phyloP scores from a whole-genome alignment of 2,329 filamentous ascomycete species.

The Alternaria panax region DNA sequence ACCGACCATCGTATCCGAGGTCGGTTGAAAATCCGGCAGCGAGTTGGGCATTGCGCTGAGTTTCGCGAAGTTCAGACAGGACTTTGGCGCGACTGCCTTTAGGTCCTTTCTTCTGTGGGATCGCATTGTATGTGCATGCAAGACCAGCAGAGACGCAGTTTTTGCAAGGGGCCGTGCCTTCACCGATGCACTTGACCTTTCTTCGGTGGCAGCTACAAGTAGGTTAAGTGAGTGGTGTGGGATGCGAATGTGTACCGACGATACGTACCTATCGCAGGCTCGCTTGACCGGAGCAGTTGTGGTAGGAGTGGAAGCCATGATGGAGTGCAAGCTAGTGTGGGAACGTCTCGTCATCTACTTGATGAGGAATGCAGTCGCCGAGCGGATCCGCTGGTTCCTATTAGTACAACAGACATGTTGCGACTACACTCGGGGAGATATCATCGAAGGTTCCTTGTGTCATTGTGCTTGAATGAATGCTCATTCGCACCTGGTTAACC shows the following conservation, averaged over 20 bases:
- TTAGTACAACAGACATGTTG: constrained; percentile 38
- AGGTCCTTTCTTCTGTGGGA: constrained; percentile 69
- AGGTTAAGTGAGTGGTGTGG: constrained; percentile 19
- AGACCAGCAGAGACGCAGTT: constrained; percentile 67
- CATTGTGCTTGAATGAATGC: constrained; percentile 41
- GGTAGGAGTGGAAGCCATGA: constrained; percentile 34
- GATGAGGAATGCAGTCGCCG: constrained; percentile 28
- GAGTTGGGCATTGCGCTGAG: constrained; percentile 55
- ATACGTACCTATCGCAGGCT: constrained; percentile 53
- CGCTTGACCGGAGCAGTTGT: constrained; percentile 50
- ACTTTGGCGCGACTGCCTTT: constrained; percentile 69
- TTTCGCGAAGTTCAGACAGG: constrained; percentile 67
- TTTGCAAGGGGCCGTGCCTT: constrained; percentile 63
- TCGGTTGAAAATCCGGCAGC: constrained; percentile 51
- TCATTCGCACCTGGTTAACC: constrained; percentile 41
- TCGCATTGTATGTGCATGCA: constrained; percentile 69
- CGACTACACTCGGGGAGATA: constrained; percentile 32
- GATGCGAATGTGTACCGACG: constrained; percentile 11
- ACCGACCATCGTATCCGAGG: constrained; percentile 51
- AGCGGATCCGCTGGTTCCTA: constrained; percentile 35
- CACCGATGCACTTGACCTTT: constrained; percentile 61
- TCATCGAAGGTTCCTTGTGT: constrained; percentile 39
- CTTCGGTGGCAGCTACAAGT: constrained; percentile 54
- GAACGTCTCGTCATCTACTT: constrained; percentile 23
- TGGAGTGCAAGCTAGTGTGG: constrained; percentile 12